phyloP scores from a whole-genome alignment of 176 grass and related monocot genomes.

The Calamus simplicifolius region DNA sequence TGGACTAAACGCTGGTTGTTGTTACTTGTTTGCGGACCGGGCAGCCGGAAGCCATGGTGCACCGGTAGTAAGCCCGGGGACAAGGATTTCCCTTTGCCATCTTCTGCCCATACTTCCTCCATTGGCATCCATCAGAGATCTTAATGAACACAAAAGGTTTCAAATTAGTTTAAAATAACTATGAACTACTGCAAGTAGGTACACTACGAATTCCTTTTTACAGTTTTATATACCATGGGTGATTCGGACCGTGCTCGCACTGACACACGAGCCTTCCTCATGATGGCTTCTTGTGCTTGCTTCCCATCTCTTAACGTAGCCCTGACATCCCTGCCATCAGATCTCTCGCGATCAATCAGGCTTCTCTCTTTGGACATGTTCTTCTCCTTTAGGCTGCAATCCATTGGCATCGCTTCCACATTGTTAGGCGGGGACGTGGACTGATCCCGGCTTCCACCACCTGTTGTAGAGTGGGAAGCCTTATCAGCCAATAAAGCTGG shows the following conservation, averaged over 20 bases:
- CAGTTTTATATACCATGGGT: conserved; percentile 41
- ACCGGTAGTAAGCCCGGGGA: conserved; percentile 89
- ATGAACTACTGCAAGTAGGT: too few relatives aligned
- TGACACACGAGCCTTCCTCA: conserved; percentile 88
- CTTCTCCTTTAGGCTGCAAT: too few relatives aligned
- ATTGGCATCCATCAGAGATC: conserved; percentile 96
- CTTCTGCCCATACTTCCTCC: conserved; percentile 98
- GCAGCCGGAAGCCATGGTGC: conserved; percentile 89
- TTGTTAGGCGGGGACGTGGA: conserved; percentile 26
- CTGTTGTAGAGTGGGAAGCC: conserved; percentile 67
- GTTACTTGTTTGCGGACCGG: conserved; percentile 92
- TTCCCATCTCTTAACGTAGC: conserved; percentile 2
- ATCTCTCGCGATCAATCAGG: conserved; percentile 11
- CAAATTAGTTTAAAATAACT: neutral
- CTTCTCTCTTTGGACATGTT: conserved; percentile 16
- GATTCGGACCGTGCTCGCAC: conserved; percentile 92
- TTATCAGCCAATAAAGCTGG: conserved; percentile 20
- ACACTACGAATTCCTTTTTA: too few relatives aligned
- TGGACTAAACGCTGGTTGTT: too few relatives aligned
- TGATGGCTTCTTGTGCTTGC: conserved; percentile 53
- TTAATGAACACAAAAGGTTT: neutral
- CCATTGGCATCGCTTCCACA: too few relatives aligned
- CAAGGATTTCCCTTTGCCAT: conserved; percentile 98
- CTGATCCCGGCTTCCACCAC: conserved; percentile 43
- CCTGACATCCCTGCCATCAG: neutral